Percentiles rank a stretch among this genome's conserved stretches.
Evolutionary conservation across 2,329 filamentous ascomycete species (phyloP).

Genomic region (Exophiala calicioides): DNA sequence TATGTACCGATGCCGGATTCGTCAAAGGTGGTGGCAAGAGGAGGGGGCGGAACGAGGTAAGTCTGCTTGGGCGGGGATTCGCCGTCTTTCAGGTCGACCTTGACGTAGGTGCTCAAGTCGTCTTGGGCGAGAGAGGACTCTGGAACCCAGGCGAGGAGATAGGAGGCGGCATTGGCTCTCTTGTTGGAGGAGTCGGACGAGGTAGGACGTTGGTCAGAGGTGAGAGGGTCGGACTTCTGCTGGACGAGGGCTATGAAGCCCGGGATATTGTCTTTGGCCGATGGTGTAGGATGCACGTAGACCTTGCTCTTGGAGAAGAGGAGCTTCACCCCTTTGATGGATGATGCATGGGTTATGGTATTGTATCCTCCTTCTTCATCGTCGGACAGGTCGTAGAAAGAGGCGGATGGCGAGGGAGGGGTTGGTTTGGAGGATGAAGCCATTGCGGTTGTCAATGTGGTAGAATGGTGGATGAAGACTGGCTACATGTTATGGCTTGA

Average conservation of each 20-base stretch:
- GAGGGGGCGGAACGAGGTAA: conserved; percentile 87
- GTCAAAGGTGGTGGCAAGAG: conserved; percentile 73
- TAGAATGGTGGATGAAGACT: neutral
- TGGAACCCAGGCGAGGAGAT: conserved; percentile 90
- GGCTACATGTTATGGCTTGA: conserved; percentile 5
- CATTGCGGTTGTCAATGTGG: conserved; percentile 16
- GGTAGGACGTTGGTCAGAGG: conserved; percentile 38
- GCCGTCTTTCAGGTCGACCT: conserved; percentile 84
- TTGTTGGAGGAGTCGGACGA: conserved; percentile 46
- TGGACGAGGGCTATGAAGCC: conserved; percentile 92
- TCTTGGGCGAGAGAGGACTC: conserved; percentile 79
- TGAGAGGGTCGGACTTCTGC: conserved; percentile 62
- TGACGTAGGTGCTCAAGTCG: conserved; percentile 85
- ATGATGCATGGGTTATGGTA: conserved; percentile 78
- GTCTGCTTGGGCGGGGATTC: conserved; percentile 80
- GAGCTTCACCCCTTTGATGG: conserved; percentile 83
- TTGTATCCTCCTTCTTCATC: conserved; percentile 95
- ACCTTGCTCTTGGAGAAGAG: conserved; percentile 98
- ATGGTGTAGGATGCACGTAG: conserved; percentile 92
- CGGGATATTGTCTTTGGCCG: conserved; percentile 90
- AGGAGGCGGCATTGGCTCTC: conserved; percentile 58
- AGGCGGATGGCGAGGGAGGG: conserved; percentile 73
- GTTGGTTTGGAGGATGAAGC: conserved; percentile 19
- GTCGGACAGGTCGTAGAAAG: conserved; percentile 94
- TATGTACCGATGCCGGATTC: conserved; percentile 73